Percentiles rank a stretch among this genome's conserved stretches.
Evolutionary conservation across 2,329 filamentous ascomycete genomes (phyloP).

Genomic region (Blastomyces emzantsi): DNA sequence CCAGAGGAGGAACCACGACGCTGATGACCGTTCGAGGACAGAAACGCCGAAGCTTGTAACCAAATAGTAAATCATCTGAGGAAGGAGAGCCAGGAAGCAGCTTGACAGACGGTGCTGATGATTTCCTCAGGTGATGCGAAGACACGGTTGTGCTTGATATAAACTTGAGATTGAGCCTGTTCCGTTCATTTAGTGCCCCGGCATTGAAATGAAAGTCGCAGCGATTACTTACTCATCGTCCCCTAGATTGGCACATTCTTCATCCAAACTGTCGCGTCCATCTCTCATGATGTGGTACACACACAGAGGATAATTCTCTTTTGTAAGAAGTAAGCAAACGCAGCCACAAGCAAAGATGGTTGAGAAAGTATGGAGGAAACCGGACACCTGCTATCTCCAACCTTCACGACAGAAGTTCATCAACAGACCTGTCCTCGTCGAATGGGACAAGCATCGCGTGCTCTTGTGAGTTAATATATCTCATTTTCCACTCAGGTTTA

Average conservation of each 20-base stretch:
- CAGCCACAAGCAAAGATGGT: neutral
- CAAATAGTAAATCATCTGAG: neutral
- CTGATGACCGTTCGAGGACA: neutral
- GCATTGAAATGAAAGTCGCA: neutral
- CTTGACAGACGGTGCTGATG: neutral
- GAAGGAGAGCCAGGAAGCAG: neutral
- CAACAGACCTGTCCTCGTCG: neutral
- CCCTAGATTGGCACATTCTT: neutral
- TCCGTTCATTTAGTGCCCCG: neutral
- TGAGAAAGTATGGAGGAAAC: neutral
- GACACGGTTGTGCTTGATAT: neutral
- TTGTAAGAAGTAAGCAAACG: neutral
- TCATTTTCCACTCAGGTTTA: neutral
- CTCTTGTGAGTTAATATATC: neutral
- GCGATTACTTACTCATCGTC: neutral
- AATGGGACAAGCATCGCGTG: neutral
- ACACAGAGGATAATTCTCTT: neutral
- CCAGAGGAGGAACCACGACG: conserved; percentile 1
- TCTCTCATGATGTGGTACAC: neutral
- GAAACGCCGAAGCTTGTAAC: conserved; percentile 7
- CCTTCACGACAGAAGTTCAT: neutral
- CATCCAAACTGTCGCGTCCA: neutral
- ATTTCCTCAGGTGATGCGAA: neutral
- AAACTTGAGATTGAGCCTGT: neutral
- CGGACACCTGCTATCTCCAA: neutral